Conservation (phyloP, 163 green algal species). For the Volvox carteri region DNA sequence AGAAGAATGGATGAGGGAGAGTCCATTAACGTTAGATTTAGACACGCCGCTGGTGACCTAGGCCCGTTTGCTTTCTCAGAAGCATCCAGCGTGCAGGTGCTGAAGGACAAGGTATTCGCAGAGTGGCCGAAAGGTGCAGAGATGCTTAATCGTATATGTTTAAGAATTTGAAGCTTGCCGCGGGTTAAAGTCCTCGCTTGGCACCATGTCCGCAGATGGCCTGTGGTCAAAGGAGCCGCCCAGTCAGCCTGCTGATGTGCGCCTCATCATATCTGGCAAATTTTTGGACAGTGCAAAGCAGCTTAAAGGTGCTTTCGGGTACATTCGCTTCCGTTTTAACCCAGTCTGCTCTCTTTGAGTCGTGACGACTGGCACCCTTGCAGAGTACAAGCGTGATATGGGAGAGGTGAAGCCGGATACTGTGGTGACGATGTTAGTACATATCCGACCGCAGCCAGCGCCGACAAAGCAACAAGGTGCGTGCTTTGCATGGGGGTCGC, state of each 20-base stretch:
- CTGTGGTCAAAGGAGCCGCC: conserved; percentile 63
- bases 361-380: neutral
- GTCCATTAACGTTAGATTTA: conserved; percentile 39
- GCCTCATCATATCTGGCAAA: conserved; percentile 70
- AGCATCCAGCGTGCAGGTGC: conserved; percentile 10
- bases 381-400: conserved; percentile 70
- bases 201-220: conserved; percentile 34
- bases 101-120: conserved; percentile 66
- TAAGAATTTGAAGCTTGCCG: neutral
- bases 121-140: conserved; percentile 67
- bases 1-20: conserved; percentile 20
- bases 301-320: conserved; percentile 62
- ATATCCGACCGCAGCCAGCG: conserved; percentile 61
- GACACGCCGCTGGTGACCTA: conserved; percentile 64
- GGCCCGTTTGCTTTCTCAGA: conserved; percentile 62
- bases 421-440: conserved; percentile 72
- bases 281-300: conserved; percentile 65
- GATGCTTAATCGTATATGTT: neutral
- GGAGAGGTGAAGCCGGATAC: conserved; percentile 66
- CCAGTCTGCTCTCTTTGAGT: neutral
- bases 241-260: conserved; percentile 60
- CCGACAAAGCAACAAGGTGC: conserved; percentile 45
- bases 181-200: neutral
- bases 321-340: neutral
- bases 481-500: neutral